phyloP scores from a whole-genome alignment of 352 stramenopile species.

The Phytophthora citrophthora region DNA sequence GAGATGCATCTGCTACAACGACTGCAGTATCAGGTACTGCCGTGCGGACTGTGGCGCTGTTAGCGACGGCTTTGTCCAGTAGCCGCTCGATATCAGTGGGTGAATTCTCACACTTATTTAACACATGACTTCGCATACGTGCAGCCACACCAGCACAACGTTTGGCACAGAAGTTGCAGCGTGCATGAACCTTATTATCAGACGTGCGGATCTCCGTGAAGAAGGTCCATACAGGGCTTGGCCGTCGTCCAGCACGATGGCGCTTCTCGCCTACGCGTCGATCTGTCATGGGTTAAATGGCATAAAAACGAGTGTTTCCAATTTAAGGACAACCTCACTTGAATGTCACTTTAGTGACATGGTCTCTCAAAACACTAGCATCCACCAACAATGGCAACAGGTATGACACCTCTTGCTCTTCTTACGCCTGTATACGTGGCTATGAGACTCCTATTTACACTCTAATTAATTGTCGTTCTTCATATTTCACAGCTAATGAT shows the following conservation, averaged over 20 bases:
- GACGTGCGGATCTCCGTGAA: constrained; percentile 52
- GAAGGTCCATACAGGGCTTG: constrained; percentile 56
- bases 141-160: constrained; percentile 55
- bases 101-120: constrained; percentile 47
- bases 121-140: constrained; percentile 58
- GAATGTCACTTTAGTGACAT: no score
- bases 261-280: constrained; percentile 15
- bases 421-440: no score
- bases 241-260: constrained; percentile 38
- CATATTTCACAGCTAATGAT: constrained; percentile 10
- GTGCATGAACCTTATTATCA: constrained; percentile 54
- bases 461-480: not conserved
- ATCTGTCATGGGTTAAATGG: not conserved
- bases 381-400: no score
- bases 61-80: constrained; percentile 20
- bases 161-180: constrained; percentile 54
- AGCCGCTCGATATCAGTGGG: constrained; percentile 30
- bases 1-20: not conserved
- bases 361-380: no score
- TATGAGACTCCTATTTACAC: not conserved
- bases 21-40: constrained; percentile 2
- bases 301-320: no score
- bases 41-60: constrained; percentile 8
- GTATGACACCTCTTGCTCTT: no score
- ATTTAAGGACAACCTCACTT: no score